phyloP scores from a whole-genome alignment of 805 yeast species.

The Schwanniomyces sp. region DNA sequence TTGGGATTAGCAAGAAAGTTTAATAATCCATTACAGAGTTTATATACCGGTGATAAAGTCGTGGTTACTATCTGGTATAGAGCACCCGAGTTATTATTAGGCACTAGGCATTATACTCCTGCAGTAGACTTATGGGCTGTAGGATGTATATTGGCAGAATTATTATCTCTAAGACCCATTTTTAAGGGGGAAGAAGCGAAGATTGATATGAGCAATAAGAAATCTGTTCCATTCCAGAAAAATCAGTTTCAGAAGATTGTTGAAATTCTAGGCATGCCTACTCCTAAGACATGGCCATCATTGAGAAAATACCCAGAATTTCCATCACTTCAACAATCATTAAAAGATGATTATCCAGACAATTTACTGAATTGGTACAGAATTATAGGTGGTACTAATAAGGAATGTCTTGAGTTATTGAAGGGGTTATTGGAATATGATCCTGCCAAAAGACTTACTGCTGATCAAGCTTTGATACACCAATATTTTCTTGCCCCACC shows the following conservation, averaged over 20 bases:
- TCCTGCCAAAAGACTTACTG: constrained; percentile 77
- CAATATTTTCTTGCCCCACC: constrained; percentile 76
- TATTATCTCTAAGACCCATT: constrained; percentile 84
- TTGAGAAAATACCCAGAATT: constrained; percentile 83
- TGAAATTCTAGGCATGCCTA: constrained; percentile 93
- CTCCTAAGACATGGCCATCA: constrained; percentile 73
- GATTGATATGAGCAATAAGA: constrained; percentile 76
- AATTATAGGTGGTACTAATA: constrained; percentile 73
- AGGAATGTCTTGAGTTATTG: constrained; percentile 64
- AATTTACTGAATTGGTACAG: constrained; percentile 85
- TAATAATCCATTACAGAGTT: constrained; percentile 80
- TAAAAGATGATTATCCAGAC: constrained; percentile 57
- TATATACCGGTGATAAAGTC: constrained; percentile 91
- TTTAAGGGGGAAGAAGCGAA: constrained; percentile 98
- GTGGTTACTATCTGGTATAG: constrained; percentile 97
- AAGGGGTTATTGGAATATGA: constrained; percentile 73
- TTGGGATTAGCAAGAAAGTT: constrained; percentile 88
- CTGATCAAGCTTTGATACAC: constrained; percentile 72
- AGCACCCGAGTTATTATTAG: constrained; percentile 88
- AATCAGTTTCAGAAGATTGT: constrained; percentile 88
- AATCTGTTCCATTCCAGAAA: constrained; percentile 90
- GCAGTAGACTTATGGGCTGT: constrained; percentile 95
- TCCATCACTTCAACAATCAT: constrained; percentile 38
- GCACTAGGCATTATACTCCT: constrained; percentile 90
- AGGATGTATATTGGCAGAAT: constrained; percentile 92